These are phyloP conservation scores for Cladosporium halotolerans DNA, from an alignment of 2,329 filamentous ascomycete genomes.

Conservation along the genomic window DNA sequence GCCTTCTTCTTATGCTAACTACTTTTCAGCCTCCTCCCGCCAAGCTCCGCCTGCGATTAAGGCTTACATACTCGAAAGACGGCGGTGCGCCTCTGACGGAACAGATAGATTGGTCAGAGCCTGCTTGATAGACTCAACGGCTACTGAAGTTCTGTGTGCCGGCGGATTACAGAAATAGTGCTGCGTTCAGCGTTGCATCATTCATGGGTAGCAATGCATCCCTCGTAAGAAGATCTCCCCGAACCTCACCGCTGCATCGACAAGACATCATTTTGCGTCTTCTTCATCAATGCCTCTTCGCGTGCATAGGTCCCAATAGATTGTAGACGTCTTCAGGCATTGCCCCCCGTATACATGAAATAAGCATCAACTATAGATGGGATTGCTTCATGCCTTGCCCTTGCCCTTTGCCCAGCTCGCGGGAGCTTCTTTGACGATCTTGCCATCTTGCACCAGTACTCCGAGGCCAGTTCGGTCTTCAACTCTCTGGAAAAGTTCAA, in stretches of 20 bases:
- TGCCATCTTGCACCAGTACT: constrained; percentile 65
- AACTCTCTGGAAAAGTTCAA: constrained; percentile 66
- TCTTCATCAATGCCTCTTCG: no score
- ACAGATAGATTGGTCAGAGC: constrained; percentile 95
- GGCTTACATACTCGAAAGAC: constrained; percentile 71
- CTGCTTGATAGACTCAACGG: constrained; percentile 34
- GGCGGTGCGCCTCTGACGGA: constrained; percentile 69
- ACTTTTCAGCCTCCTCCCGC: constrained; percentile 57
- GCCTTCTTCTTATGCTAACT: not conserved
- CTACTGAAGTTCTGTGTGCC: not conserved
- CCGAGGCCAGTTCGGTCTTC: constrained; percentile 55
- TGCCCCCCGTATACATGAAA: not conserved
- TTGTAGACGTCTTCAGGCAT: not conserved
- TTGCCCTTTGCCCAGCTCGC: constrained; percentile 42
- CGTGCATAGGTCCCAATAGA: no score
- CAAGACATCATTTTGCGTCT: no score
- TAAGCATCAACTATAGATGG: not conserved
- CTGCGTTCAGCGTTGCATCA: constrained; percentile 1
- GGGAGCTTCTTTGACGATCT: constrained; percentile 61
- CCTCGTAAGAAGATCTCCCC: no score
- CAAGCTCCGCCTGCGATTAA: constrained; percentile 72
- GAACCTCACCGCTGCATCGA: no score
- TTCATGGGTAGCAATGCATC: no score
- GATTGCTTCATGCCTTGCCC: constrained; percentile 29
- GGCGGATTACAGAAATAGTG: not conserved